Base-by-base conservation (phyloP, 352 stramenopile species). In the Globisporangium iwayamae region DNA sequence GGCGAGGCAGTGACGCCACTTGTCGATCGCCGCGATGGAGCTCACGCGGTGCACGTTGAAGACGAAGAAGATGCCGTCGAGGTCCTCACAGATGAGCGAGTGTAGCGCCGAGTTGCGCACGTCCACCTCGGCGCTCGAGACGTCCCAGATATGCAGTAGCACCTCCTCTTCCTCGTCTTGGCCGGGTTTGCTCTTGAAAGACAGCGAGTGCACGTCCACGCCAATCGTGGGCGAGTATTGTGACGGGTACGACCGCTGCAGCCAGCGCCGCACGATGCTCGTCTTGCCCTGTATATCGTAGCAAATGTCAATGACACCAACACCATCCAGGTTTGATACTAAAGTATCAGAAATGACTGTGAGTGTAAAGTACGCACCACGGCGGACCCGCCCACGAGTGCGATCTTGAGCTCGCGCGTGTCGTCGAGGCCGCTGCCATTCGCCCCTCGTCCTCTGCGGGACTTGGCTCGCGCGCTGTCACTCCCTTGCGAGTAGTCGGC, bases 31-130 rank as follows among this genome's bases (percentile, higher is more conserved):
- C 0, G 84, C 84, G 63, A 95, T 92, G 34, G 86, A 93, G 64
- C 83, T 95, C 71, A 95, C 84, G 38, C 86, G 82, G 62, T 95
- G 84, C 41, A 95, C 83, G 63, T 95, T 95, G 59, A 92, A 92
- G n/a, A 93, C 86, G 46, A 91, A 91, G 69, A 95, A 95, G 56
- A 95, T 77, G 54, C 86, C 86, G 62, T 93, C 86, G 38, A 95
- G 76, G 14, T 83, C 76, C 10, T 93, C 82, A 48, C 86, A 95
- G 28, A 92, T 59, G 14, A 93, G 71, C 60, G 85, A 65, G 65
- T 93, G 84, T 25, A 93, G 69, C 18, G 82, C 78, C n/a, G 78
- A 79, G 45, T 77, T 76, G 22, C 62, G 74, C 36, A 71, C 71
- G 59, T 95, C 84, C 13, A 87, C 78, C 54, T 95, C 86, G 28